Base-by-base conservation (phyloP, 106 monocot species). In the Hemerocallis citrina region DNA sequence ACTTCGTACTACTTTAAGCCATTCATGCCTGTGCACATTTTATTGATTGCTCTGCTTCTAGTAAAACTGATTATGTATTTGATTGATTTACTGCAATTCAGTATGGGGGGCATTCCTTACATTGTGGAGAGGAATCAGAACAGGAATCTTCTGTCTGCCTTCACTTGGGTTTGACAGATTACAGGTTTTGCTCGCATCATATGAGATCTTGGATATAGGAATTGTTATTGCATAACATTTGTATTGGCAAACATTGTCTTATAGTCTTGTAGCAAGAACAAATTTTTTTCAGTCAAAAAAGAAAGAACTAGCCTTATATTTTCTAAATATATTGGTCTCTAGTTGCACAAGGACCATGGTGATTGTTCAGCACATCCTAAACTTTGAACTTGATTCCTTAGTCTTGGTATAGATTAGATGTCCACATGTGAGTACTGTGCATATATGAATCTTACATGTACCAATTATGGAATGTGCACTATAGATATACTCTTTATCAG, bases 161-260 rank as follows among this genome's bases (percentile, higher is more conserved):
- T 75, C 81, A 86, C 36, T 68, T 95, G 65, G 95, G 95, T 67
- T 70, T 95, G 57, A 95, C 90, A 49, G 90, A 95, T 74, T 95
- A 95, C 57, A 90, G 95, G 95, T 95, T 5, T 31, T 3, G 37
- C 3, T 66, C 52, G 22, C 46, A 24, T 47, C 54, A 37, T 32
- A 15, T 32, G 16, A 31, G 54, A 31, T 13, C 1, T n/a, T 15
- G 24, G 1, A 31, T 54, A n/a, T 54, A 5, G 31, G n/a, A 54
- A 4, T 15, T 54, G 10, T 41, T 5, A 54, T 16, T 54, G 29
- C 31, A 31, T 31, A 25, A 0, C 22, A 25, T 17, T 54, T 54
- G n/a, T 31, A 54, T 30, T 54, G 14, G 29, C 16, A 16, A 6
- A n/a, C n/a, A 5, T 16, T 32, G 54, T 54, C 28, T 20, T 49